phyloP scores from a whole-genome alignment of 108 stramenopile genomes.

The Nitzschia sp. region DNA sequence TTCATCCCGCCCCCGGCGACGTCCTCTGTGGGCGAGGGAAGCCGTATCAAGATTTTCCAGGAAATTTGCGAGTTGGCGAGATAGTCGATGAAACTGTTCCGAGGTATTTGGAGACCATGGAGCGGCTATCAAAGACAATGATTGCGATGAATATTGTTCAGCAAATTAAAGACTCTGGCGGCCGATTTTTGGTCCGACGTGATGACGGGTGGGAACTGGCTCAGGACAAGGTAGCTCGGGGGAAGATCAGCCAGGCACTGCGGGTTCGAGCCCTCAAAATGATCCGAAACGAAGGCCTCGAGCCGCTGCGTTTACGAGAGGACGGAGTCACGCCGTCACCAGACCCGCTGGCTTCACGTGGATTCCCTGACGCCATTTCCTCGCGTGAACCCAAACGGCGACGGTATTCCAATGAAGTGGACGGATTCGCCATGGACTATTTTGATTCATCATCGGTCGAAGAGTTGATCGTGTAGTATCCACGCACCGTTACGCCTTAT shows the following conservation, averaged over 20 bases:
- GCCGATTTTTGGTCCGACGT: conserved; percentile 8
- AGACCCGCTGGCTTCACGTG: neutral
- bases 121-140: conserved; percentile 3
- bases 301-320: neutral
- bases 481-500: too few relatives aligned
- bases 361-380: neutral
- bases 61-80: conserved; percentile 10
- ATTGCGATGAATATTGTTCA: conserved; percentile 20
- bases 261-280: conserved; percentile 9
- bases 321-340: too few relatives aligned
- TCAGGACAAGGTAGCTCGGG: conserved; percentile 8
- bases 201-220: conserved; percentile 13
- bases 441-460: too few relatives aligned
- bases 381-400: neutral
- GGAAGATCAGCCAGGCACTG: conserved; percentile 18
- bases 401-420: neutral
- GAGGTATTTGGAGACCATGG: conserved; percentile 1
- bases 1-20: neutral
- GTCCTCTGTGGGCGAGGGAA: conserved; percentile 13
- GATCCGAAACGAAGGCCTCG: conserved; percentile 6
- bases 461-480: too few relatives aligned
- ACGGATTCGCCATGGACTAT: too few relatives aligned
- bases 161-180: conserved; percentile 5
- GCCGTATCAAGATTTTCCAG: conserved; percentile 23
- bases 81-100: conserved; percentile 14